Conservation (phyloP, 176 grass and related monocot species). For the Bothriochloa decipiens region DNA sequence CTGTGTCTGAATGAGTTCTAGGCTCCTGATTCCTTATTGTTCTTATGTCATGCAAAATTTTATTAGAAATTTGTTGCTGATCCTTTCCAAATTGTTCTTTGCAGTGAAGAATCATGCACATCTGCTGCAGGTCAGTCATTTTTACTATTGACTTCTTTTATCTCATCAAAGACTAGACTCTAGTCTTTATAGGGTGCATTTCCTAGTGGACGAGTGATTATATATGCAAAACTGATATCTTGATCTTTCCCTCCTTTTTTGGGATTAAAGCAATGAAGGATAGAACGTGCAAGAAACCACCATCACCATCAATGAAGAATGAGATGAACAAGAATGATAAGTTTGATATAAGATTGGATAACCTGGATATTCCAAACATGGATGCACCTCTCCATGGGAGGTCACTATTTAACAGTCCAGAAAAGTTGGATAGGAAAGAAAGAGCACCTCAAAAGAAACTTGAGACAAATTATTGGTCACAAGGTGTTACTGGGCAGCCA, state of each 20-base stretch:
- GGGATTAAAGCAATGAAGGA: conserved; percentile 42
- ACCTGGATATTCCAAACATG: conserved; percentile 48
- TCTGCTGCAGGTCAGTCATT: conserved; percentile 53
- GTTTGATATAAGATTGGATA: conserved; percentile 42
- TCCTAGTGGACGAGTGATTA: conserved; percentile 19
- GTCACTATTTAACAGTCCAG: conserved; percentile 38
- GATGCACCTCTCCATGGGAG: conserved; percentile 43
- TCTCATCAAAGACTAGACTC: conserved; percentile 18
- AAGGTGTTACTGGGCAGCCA: conserved; percentile 28
- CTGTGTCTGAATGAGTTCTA: conserved; percentile 22
- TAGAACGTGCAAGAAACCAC: conserved; percentile 37
- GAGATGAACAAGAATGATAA: conserved; percentile 44
- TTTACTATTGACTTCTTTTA: conserved; percentile 19
- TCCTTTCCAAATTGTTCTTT: conserved; percentile 42
- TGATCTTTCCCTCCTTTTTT: not conserved
- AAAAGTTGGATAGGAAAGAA: conserved; percentile 35
- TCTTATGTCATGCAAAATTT: conserved; percentile 29
- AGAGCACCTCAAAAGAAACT: conserved; percentile 33
- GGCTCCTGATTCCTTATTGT: conserved; percentile 23
- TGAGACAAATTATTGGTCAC: conserved; percentile 45
- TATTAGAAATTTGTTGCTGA: conserved; percentile 28
- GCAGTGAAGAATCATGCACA: conserved; percentile 62
- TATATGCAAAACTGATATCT: not conserved
- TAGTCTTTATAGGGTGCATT: conserved; percentile 11
- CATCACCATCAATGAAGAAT: conserved; percentile 43